Percentiles rank a stretch among this genome's conserved stretches.
phyloP scores from a whole-genome alignment of 768 basidiomycete species.

The Boletus vermiculosoides region DNA sequence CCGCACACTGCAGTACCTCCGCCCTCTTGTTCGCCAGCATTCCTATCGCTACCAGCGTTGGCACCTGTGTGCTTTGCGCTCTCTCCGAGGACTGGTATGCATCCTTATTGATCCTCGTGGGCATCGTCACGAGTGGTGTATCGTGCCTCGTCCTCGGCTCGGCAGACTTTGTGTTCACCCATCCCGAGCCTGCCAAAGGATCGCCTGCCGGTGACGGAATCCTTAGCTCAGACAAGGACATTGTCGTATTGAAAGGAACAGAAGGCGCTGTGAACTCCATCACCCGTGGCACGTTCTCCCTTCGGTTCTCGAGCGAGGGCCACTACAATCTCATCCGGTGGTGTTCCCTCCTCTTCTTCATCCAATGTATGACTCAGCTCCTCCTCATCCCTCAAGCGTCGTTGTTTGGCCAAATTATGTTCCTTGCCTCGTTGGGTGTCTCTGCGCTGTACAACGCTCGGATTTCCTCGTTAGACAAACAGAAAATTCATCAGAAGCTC shows the following conservation, averaged over 20 bases:
- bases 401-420: slow-evolving; percentile 32
- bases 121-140: slow-evolving; percentile 32
- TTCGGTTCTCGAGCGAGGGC: slow-evolving; percentile 17
- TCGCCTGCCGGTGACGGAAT: slow-evolving; percentile 32
- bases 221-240: slow-evolving; percentile 15
- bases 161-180: slow-evolving; percentile 21
- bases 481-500: slow-evolving; percentile 13
- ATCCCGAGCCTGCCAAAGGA: slow-evolving; percentile 24
- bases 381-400: slow-evolving; percentile 30
- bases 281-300: slow-evolving; percentile 27
- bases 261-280: slow-evolving; percentile 31
- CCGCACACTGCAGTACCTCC: not conserved
- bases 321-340: slow-evolving; percentile 15
- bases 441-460: slow-evolving; percentile 27
- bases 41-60: slow-evolving; percentile 24
- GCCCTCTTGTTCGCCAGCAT: slow-evolving; percentile 13
- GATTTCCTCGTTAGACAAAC: slow-evolving; percentile 34
- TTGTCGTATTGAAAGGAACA: slow-evolving; percentile 28
- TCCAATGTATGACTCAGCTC: slow-evolving; percentile 29
- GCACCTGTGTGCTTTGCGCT: slow-evolving; percentile 21
- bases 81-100: slow-evolving; percentile 26
- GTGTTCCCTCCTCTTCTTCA: slow-evolving; percentile 22
- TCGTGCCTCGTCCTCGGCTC: slow-evolving; percentile 27
- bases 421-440: slow-evolving; percentile 25
- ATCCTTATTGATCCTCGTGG: slow-evolving; percentile 30